phyloP scores from a whole-genome alignment of 495 filamentous ascomycete genomes.

The Aspergillus steynii region DNA sequence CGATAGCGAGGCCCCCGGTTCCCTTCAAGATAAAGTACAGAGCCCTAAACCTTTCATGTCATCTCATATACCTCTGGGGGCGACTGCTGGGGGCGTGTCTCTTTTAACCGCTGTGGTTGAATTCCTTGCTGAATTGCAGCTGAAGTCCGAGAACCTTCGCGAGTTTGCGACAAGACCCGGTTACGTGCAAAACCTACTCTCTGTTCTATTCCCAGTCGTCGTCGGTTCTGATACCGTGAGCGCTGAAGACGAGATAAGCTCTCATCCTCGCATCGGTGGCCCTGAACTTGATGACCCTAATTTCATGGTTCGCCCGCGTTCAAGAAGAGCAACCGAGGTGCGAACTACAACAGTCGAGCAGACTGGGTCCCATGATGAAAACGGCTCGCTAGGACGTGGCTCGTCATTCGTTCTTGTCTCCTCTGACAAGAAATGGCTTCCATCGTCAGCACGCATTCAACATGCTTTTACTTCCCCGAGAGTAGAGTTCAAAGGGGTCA shows the following conservation, averaged over 20 bases:
- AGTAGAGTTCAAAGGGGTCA: slow-evolving; percentile 42
- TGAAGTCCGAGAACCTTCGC: slow-evolving; percentile 69
- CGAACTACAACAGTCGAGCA: slow-evolving; percentile 65
- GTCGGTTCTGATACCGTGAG: slow-evolving; percentile 80
- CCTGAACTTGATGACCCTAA: slow-evolving; percentile 85
- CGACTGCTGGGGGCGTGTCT: slow-evolving; percentile 21
- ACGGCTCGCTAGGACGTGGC: slow-evolving; percentile 63
- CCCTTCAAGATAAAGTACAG: slow-evolving; percentile 13
- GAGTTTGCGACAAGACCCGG: slow-evolving; percentile 77
- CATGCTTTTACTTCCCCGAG: slow-evolving; percentile 48
- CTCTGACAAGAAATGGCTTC: slow-evolving; percentile 57
- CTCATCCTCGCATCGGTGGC: slow-evolving; percentile 68
- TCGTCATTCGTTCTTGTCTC: slow-evolving; percentile 91
- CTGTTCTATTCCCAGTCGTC: slow-evolving; percentile 78
- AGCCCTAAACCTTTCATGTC: slow-evolving; percentile 19
- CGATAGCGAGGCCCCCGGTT: neutral
- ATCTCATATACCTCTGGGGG: slow-evolving; percentile 10
- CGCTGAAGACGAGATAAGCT: slow-evolving; percentile 71
- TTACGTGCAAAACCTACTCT: slow-evolving; percentile 76
- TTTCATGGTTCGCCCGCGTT: slow-evolving; percentile 75
- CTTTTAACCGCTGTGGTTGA: slow-evolving; percentile 73
- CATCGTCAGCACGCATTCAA: slow-evolving; percentile 62
- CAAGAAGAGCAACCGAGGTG: slow-evolving; percentile 62
- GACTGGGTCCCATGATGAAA: slow-evolving; percentile 43
- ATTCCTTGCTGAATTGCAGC: slow-evolving; percentile 76